phyloP scores from a whole-genome alignment of 371 early-diverging fungal genomes.

The Mucor mucedo region DNA sequence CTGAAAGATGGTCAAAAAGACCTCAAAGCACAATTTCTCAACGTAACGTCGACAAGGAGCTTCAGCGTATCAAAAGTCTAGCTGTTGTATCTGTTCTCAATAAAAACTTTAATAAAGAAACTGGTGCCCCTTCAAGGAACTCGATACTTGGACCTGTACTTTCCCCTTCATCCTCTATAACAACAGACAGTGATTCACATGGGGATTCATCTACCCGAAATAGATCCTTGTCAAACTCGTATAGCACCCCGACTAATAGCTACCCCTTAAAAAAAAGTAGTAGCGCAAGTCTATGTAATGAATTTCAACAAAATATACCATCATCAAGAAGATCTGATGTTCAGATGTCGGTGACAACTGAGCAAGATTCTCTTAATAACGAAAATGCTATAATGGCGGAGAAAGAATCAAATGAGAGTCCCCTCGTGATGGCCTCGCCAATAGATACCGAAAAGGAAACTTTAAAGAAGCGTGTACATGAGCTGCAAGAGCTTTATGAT shows the following conservation, averaged over 20 bases:
- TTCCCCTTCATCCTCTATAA: conserved; percentile 21
- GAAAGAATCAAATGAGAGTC: conserved; percentile 6
- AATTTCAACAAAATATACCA: conserved; percentile 7
- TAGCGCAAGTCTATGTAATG: conserved; percentile 19
- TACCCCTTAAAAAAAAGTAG: conserved; percentile 13
- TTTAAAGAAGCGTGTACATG: conserved; percentile 15
- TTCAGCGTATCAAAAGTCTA: conserved; percentile 48
- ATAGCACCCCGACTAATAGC: neutral
- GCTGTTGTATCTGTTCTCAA: conserved; percentile 51
- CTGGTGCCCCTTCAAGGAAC: conserved; percentile 15
- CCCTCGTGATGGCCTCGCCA: conserved; percentile 21
- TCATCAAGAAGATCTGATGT: conserved; percentile 2
- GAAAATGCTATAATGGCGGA: conserved; percentile 1
- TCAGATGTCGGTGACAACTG: neutral
- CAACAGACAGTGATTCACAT: conserved; percentile 5
- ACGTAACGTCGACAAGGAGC: conserved; percentile 42
- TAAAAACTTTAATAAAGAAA: conserved; percentile 33
- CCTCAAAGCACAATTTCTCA: conserved; percentile 3
- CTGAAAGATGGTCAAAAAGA: conserved; percentile 13
- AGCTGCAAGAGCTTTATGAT: conserved; percentile 21
- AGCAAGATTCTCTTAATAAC: neutral
- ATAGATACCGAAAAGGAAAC: conserved; percentile 23
- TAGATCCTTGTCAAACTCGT: conserved; percentile 2
- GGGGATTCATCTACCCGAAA: neutral
- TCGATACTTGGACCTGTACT: conserved; percentile 9